These are phyloP conservation scores for Themeda triandra DNA, from an alignment of 176 grass and related monocot species.

Conservation along the genomic window DNA sequence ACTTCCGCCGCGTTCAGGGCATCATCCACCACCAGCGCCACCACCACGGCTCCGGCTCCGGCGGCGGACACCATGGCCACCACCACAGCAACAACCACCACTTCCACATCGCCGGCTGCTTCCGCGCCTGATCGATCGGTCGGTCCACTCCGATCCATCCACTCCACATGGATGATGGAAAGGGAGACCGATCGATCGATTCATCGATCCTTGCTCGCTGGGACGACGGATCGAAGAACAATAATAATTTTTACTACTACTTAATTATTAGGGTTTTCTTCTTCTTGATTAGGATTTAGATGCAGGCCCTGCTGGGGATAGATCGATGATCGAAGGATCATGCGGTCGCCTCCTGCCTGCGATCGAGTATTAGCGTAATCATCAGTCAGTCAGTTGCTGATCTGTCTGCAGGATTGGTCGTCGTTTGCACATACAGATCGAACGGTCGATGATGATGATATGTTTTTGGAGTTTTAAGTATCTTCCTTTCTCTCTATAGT, in stretches of 20 bases:
- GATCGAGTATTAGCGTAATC: background rate
- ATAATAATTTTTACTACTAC: background rate
- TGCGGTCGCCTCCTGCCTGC: background rate
- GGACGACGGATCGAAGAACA: background rate
- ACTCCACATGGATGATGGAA: background rate
- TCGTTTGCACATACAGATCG: constrained; percentile 4
- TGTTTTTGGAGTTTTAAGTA: background rate
- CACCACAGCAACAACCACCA: constrained; percentile 18
- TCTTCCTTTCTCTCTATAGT: background rate
- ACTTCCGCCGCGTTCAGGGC: constrained; percentile 72
- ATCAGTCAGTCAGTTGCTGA: background rate
- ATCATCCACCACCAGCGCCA: constrained; percentile 55
- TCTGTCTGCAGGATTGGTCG: constrained; percentile 22
- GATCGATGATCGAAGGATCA: constrained; percentile 39
- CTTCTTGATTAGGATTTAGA: constrained; percentile 21
- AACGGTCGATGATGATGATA: background rate
- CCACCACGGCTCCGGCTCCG: background rate
- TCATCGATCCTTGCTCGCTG: background rate
- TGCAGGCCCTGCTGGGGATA: background rate
- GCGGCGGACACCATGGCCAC: constrained; percentile 13
- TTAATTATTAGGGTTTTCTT: background rate
- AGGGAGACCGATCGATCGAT: background rate
- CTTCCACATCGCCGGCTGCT: constrained; percentile 79
- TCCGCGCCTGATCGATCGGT: constrained; percentile 35
- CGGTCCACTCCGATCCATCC: background rate